phyloP scores from a whole-genome alignment of 2,329 filamentous ascomycete species.

The Rhytidhysteron rufulum region DNA sequence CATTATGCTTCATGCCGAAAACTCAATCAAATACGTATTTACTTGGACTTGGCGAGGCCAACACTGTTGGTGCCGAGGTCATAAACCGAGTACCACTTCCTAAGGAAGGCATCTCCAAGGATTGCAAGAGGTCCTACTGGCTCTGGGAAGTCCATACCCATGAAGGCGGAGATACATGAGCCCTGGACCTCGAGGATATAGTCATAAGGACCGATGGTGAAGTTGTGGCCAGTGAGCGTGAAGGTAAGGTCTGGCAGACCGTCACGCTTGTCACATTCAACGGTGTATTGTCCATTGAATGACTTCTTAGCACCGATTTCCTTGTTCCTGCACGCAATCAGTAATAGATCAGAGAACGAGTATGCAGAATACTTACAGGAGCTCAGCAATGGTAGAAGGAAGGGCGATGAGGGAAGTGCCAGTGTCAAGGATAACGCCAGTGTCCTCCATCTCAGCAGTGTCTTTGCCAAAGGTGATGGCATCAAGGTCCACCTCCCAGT shows the following conservation, averaged over 20 bases:
- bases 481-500: constrained; percentile 98
- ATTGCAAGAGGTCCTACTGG: constrained; percentile 91
- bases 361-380: constrained; percentile 59
- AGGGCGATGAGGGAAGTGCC: constrained; percentile 97
- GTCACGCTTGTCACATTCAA: constrained; percentile 83
- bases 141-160: constrained; percentile 83
- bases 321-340: constrained; percentile 60
- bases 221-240: constrained; percentile 85
- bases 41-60: constrained; percentile 80
- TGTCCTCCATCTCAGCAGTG: constrained; percentile 85
- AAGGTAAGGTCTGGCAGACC: constrained; percentile 88
- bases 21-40: neutral
- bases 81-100: constrained; percentile 93
- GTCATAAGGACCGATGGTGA: constrained; percentile 82
- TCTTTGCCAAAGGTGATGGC: constrained; percentile 84
- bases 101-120: constrained; percentile 78
- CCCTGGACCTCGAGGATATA: constrained; percentile 96
- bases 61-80: constrained; percentile 87
- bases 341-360: neutral
- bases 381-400: constrained; percentile 84
- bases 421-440: constrained; percentile 95
- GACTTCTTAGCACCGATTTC: constrained; percentile 98
- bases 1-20: no score
- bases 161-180: constrained; percentile 95
- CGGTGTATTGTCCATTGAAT: constrained; percentile 92